Evolutionary conservation across 768 basidiomycete species (phyloP).

Genomic region (Kwoniella bestiolae): DNA sequence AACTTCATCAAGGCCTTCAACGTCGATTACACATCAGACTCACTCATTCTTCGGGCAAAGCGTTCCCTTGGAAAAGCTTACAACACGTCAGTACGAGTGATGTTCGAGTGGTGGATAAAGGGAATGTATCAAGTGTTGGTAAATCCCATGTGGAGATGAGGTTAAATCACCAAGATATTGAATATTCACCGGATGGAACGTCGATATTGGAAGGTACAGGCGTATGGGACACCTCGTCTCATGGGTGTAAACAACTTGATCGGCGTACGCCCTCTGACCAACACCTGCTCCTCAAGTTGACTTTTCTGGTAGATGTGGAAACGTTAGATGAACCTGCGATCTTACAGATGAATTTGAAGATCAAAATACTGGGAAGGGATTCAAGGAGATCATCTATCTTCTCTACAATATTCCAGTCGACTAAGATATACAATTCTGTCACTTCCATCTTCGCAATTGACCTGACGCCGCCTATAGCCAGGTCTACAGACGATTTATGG

Average conservation of each 20-base stretch:
- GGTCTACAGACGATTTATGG: constrained; percentile 89
- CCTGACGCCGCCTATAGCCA: constrained; percentile 79
- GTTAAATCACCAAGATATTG: constrained; percentile 68
- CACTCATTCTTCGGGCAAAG: constrained; percentile 83
- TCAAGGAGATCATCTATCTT: constrained; percentile 80
- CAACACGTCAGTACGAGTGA: constrained; percentile 78
- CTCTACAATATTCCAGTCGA: constrained; percentile 74
- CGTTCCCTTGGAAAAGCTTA: constrained; percentile 84
- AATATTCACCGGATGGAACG: constrained; percentile 84
- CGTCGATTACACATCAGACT: constrained; percentile 76
- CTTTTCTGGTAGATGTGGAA: constrained; percentile 79
- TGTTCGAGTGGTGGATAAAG: constrained; percentile 79
- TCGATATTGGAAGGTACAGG: constrained; percentile 71
- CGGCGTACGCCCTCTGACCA: constrained; percentile 72
- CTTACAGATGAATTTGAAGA: constrained; percentile 83
- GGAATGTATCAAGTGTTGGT: constrained; percentile 59
- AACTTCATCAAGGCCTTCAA: constrained; percentile 90
- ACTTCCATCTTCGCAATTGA: constrained; percentile 82
- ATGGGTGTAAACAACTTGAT: constrained; percentile 83
- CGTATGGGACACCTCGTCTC: constrained; percentile 91
- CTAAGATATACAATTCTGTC: constrained; percentile 75
- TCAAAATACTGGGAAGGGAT: constrained; percentile 82
- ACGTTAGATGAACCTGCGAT: constrained; percentile 82
- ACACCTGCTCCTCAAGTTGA: constrained; percentile 75
- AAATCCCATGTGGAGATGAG: constrained; percentile 68